These are phyloP conservation scores for Fusarium sp. DNA, from an alignment of 2,329 filamentous ascomycete genomes.

Conservation along the genomic window DNA sequence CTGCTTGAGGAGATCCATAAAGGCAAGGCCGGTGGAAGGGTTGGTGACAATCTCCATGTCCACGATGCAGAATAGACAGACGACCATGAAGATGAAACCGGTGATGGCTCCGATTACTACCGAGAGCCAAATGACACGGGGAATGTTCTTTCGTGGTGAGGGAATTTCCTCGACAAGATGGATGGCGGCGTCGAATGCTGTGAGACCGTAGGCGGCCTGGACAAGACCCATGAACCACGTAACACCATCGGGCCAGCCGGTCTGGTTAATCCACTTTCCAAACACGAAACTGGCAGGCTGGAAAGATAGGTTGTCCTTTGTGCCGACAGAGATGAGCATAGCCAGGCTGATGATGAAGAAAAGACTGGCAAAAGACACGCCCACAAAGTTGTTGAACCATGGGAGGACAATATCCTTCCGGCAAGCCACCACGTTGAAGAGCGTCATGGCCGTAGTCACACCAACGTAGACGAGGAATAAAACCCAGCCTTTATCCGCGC, in stretches of 20 bases:
- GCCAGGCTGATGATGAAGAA: slow-evolving; percentile 66
- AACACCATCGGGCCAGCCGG: slow-evolving; percentile 66
- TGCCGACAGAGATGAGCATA: slow-evolving; percentile 65
- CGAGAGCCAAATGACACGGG: slow-evolving; percentile 65
- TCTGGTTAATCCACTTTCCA: slow-evolving; percentile 59
- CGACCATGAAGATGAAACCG: slow-evolving; percentile 65
- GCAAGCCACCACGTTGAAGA: slow-evolving; percentile 65
- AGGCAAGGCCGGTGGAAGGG: slow-evolving; percentile 58
- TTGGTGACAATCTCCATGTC: slow-evolving; percentile 57
- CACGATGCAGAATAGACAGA: slow-evolving; percentile 65
- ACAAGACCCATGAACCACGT: slow-evolving; percentile 70
- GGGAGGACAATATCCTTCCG: slow-evolving; percentile 57
- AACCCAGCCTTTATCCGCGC: slow-evolving; percentile 62
- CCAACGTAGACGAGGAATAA: slow-evolving; percentile 68
- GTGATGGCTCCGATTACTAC: slow-evolving; percentile 63
- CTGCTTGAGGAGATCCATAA: slow-evolving; percentile 61
- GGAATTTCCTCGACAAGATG: slow-evolving; percentile 71
- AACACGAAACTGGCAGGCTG: slow-evolving; percentile 66
- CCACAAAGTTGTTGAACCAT: slow-evolving; percentile 68
- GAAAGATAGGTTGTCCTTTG: slow-evolving; percentile 58
- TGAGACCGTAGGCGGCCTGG: slow-evolving; percentile 65
- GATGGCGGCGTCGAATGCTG: slow-evolving; percentile 69
- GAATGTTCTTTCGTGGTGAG: slow-evolving; percentile 62
- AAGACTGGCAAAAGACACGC: slow-evolving; percentile 63
- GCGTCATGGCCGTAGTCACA: slow-evolving; percentile 61